Percentiles rank a stretch among this genome's conserved stretches.
phyloP scores from a whole-genome alignment of 2,329 filamentous ascomycete species.

The Neurospora crassa region DNA sequence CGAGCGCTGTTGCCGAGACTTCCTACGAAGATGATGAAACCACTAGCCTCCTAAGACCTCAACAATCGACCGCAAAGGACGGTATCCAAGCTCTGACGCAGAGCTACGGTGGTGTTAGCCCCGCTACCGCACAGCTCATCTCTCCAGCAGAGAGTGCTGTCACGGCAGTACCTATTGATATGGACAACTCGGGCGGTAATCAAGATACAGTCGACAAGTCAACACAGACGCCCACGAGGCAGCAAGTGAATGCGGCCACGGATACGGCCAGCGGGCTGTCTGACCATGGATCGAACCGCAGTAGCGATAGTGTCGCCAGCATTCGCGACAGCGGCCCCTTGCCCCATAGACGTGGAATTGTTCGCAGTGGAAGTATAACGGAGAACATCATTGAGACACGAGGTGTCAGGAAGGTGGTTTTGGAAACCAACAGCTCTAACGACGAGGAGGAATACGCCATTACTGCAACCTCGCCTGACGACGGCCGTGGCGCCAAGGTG shows the following conservation, averaged over 20 bases:
- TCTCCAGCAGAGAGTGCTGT: constrained; percentile 16
- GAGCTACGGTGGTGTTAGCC: constrained; percentile 39
- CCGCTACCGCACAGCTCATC: constrained; percentile 14
- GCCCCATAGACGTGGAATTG: constrained; percentile 28
- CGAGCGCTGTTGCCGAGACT: constrained; percentile 1
- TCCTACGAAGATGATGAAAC: constrained; percentile 27
- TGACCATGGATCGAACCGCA: constrained; percentile 12
- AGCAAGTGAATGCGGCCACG: neutral
- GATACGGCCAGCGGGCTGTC: constrained; percentile 2
- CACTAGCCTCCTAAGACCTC: constrained; percentile 37
- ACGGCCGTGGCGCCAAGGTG: neutral
- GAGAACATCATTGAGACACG: constrained; percentile 68
- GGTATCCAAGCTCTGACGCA: constrained; percentile 52
- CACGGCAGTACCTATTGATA: neutral
- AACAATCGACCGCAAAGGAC: constrained; percentile 47
- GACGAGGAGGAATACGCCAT: constrained; percentile 24
- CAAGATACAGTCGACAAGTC: constrained; percentile 9
- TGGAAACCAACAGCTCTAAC: constrained; percentile 32
- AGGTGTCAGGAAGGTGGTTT: constrained; percentile 65
- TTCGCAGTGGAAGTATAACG: constrained; percentile 67
- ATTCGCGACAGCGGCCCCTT: constrained; percentile 7
- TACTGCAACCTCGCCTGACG: constrained; percentile 7
- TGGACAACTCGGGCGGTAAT: constrained; percentile 15
- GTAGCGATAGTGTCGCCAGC: constrained; percentile 12
- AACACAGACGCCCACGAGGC: neutral